These are phyloP conservation scores for Pyrenopolyporus hunteri DNA, from an alignment of 495 filamentous ascomycete genomes.

Conservation along the genomic window DNA sequence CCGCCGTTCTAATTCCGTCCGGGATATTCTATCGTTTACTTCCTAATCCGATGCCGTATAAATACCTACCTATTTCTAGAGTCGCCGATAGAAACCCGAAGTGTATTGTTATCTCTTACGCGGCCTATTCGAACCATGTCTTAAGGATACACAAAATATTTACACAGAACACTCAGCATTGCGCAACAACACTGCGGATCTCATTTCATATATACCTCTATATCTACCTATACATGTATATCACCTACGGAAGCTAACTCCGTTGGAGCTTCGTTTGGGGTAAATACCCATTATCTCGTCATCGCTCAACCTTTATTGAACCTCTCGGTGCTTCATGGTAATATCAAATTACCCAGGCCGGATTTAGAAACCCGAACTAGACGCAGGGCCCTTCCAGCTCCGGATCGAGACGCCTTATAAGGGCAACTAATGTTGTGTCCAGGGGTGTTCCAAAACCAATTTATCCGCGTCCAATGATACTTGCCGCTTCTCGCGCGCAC, in stretches of 20 bases:
- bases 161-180: neutral
- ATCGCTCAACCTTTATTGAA: neutral
- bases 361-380: slow-evolving; percentile 12
- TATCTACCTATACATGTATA: no score
- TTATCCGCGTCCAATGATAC: slow-evolving; percentile 31
- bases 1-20: neutral
- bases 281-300: slow-evolving; percentile 9
- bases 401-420: slow-evolving; percentile 13
- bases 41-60: no score
- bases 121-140: no score
- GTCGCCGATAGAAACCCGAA: no score
- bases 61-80: no score
- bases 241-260: slow-evolving; percentile 11
- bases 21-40: no score
- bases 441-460: slow-evolving; percentile 10
- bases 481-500: neutral
- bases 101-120: no score
- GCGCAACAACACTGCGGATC: neutral
- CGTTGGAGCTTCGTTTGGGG: slow-evolving; percentile 8
- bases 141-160: no score
- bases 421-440: slow-evolving; percentile 14
- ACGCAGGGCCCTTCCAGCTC: neutral
- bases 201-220: slow-evolving; percentile 11
- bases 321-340: neutral
- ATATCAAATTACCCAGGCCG: slow-evolving; percentile 17